A percentile compares a stretch with the other conserved stretches of the same genome.
These are phyloP conservation scores for Penicillium sclerotigenum DNA, from an alignment of 2,329 filamentous ascomycete species.

Conservation along the genomic window DNA sequence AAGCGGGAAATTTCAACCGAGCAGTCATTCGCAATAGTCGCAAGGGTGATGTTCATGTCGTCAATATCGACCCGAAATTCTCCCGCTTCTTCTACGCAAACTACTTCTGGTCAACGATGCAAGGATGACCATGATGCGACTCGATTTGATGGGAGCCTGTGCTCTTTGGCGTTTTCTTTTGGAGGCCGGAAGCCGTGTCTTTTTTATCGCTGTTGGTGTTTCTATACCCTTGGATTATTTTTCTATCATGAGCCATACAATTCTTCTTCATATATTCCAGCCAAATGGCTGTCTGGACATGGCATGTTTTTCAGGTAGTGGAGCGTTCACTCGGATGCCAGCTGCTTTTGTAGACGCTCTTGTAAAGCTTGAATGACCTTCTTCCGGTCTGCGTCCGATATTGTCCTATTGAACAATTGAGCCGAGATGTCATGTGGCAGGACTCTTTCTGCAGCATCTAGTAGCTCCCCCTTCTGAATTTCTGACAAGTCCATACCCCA, in stretches of 20 bases:
- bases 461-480: conserved; percentile 22
- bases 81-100: conserved; percentile 90
- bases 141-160: background rate
- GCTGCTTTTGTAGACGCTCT: background rate
- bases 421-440: conserved; percentile 25
- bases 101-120: conserved; percentile 91
- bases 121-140: conserved; percentile 30
- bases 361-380: conserved; percentile 20
- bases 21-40: conserved; percentile 80
- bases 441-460: conserved; percentile 29
- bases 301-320: background rate
- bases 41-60: conserved; percentile 89
- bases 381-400: conserved; percentile 24
- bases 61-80: conserved; percentile 91
- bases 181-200: conserved; percentile 7
- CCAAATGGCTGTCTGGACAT: background rate
- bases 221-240: conserved; percentile 23
- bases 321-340: background rate
- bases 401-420: background rate
- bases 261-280: background rate
- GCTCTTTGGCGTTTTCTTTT: conserved; percentile 20
- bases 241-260: conserved; percentile 10
- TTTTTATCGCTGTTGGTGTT: conserved; percentile 10
- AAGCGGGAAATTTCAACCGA: conserved; percentile 76
- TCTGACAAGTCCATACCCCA: conserved; percentile 24